Percentiles rank a stretch among this genome's conserved stretches.
These are phyloP conservation scores for Isabelozyma gotoi DNA, from an alignment of 805 yeast species.

Conservation along the genomic window DNA sequence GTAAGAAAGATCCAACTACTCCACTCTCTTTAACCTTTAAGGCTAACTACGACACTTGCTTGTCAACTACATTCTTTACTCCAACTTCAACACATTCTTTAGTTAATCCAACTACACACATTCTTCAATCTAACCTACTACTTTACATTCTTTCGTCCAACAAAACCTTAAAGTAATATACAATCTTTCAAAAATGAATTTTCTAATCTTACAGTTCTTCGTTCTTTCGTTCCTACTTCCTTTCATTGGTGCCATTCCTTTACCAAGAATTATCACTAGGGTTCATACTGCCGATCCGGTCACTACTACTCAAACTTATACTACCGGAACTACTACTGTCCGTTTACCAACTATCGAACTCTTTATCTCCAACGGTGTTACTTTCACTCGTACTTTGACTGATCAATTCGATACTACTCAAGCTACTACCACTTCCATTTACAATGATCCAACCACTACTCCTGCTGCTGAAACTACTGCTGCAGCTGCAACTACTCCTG, in stretches of 20 bases:
- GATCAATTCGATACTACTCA: conserved; percentile 32
- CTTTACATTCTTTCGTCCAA: background rate
- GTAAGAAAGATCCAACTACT: background rate
- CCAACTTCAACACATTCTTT: background rate
- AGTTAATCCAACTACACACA: background rate
- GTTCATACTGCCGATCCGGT: conserved; percentile 56
- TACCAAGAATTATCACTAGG: conserved; percentile 49
- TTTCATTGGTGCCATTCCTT: conserved; percentile 25
- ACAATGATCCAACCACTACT: conserved; percentile 19
- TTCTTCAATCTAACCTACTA: background rate
- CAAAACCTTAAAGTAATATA: background rate
- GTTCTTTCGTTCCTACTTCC: background rate
- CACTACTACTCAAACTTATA: conserved; percentile 39
- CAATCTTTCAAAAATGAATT: background rate
- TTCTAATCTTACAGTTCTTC: background rate
- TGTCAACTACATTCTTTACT: background rate
- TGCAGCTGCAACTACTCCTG: conserved; percentile 8
- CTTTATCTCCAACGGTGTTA: conserved; percentile 50
- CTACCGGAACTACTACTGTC: conserved; percentile 50
- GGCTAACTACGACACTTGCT: background rate
- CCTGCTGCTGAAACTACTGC: conserved; percentile 4
- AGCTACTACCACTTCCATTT: conserved; percentile 31
- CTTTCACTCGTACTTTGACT: conserved; percentile 47
- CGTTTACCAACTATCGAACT: conserved; percentile 54
- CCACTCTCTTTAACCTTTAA: background rate